These are phyloP conservation scores for Entophlyctis luteolus DNA, from an alignment of 192 early-diverging fungal species.

Conservation along the genomic window DNA sequence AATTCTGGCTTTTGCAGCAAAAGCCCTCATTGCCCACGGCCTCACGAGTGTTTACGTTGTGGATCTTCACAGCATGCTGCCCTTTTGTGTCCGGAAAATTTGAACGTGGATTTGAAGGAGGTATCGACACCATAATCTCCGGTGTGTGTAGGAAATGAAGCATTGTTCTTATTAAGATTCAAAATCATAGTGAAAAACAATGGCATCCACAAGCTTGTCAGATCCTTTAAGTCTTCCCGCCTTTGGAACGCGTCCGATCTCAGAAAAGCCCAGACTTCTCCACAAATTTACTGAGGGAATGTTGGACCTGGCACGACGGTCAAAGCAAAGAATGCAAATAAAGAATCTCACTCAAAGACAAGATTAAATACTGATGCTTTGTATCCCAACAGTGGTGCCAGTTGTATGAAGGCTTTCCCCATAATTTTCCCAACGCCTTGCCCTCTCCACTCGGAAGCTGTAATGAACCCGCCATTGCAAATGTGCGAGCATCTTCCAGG, in stretches of 20 bases:
- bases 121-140: background rate
- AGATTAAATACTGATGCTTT: slow-evolving; percentile 74
- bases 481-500: slow-evolving; percentile 70
- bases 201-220: slow-evolving; percentile 63
- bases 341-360: slow-evolving; percentile 54
- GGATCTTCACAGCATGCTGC: background rate
- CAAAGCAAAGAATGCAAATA: background rate
- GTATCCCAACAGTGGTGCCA: slow-evolving; percentile 69
- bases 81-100: slow-evolving; percentile 4
- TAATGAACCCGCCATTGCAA: slow-evolving; percentile 72
- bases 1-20: slow-evolving; percentile 8
- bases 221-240: slow-evolving; percentile 50
- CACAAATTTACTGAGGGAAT: slow-evolving; percentile 60
- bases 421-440: slow-evolving; percentile 61
- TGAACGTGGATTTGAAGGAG: background rate
- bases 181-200: slow-evolving; percentile 78
- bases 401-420: slow-evolving; percentile 54
- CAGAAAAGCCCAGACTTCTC: slow-evolving; percentile 60
- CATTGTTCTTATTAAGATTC: background rate
- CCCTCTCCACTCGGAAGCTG: slow-evolving; percentile 39
- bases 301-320: slow-evolving; percentile 41
- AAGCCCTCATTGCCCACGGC: background rate
- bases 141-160: background rate
- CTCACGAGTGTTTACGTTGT: slow-evolving; percentile 1
- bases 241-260: slow-evolving; percentile 65